Conservation (phyloP, 1,284 basidiomycete species). For the Stygiomarasmius scandens region DNA sequence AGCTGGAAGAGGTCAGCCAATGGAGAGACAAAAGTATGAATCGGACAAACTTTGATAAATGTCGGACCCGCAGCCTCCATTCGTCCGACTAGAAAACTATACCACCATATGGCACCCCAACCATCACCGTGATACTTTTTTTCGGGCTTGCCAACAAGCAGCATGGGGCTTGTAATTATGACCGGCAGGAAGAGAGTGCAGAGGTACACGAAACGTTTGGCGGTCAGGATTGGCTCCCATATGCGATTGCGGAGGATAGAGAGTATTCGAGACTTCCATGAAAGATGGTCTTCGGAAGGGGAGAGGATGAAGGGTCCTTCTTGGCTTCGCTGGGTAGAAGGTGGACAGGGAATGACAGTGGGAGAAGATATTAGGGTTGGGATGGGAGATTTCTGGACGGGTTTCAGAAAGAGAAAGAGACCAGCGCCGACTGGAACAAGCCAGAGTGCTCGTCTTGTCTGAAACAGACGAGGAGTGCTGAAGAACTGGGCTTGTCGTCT, state of each 20-base stretch:
- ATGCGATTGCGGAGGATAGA: constrained; percentile 57
- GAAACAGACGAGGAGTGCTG: not conserved
- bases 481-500: constrained; percentile 22
- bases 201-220: constrained; percentile 84
- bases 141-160: constrained; percentile 74
- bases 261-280: constrained; percentile 46
- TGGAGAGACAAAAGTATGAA: constrained; percentile 13
- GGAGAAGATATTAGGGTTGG: constrained; percentile 59
- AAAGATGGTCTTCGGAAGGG: constrained; percentile 58
- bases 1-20: constrained; percentile 52
- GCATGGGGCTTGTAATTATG: constrained; percentile 82
- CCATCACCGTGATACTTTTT: constrained; percentile 64
- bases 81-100: constrained; percentile 81
- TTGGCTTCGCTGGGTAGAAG: constrained; percentile 20
- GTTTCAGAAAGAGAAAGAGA: constrained; percentile 48
- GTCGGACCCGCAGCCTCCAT: constrained; percentile 97
- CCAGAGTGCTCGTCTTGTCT: constrained; percentile 46
- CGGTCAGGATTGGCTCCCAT: constrained; percentile 87
- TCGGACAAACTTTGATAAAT: constrained; percentile 84
- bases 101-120: constrained; percentile 96
- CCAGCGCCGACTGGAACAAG: constrained; percentile 59
- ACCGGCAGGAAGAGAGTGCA: constrained; percentile 88
- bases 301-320: constrained; percentile 52
- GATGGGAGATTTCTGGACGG: constrained; percentile 37
- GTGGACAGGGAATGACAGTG: constrained; percentile 62